Base-by-base conservation (phyloP, 148 eudicot genomes). In the Rhododendron ferrugineum region DNA sequence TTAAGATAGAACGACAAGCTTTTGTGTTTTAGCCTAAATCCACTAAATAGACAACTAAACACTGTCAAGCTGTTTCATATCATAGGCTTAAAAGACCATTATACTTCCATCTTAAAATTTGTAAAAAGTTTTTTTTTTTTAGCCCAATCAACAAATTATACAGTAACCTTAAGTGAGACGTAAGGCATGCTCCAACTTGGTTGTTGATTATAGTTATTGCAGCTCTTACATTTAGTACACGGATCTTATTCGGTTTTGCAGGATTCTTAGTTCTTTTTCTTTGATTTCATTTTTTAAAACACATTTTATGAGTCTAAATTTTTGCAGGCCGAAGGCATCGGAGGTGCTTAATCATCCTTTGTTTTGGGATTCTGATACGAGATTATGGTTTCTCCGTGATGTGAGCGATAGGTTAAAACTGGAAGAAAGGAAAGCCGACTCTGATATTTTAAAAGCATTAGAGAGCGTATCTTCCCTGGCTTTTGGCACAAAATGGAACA, bases 331-430 rank as follows among this genome's bases (percentile, higher is more conserved):
- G 52, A 95, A 85, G 85, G 99, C 99, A 44, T 16, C 64, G 8
- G 94, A 93, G 54, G 98, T 95, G 84, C 87, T 97, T 49, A 85
- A 86, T 80, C 96, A 97, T 89, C 99, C 99, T 46, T 81, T 97
- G 82, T 95, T 97, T 90, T 97, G 99, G 99, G 88, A 83, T 76
- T 86, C 94, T 26, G 98, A 93, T 77, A 87, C 60, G 88, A 95
- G 98, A 78, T 82, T 97, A 36, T 93, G 93, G 40, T 97, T 97
- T 87, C 91, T 97, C 66, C 98, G 92, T 66, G 98, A 97, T 56
- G 88, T 93, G 11, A 97, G 99, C 86, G 99, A 97, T 86, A 92
- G 99, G 86, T 93, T 97, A 78, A 95, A 95, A 87, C 78, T 92
- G 68, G 96, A 97, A 91, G 98, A 90, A 96, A 85, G 95, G 88